Percentiles rank a stretch among this genome's conserved stretches.
phyloP scores from a whole-genome alignment of 2,329 filamentous ascomycete genomes.

The Pseudomassariella vexata region DNA sequence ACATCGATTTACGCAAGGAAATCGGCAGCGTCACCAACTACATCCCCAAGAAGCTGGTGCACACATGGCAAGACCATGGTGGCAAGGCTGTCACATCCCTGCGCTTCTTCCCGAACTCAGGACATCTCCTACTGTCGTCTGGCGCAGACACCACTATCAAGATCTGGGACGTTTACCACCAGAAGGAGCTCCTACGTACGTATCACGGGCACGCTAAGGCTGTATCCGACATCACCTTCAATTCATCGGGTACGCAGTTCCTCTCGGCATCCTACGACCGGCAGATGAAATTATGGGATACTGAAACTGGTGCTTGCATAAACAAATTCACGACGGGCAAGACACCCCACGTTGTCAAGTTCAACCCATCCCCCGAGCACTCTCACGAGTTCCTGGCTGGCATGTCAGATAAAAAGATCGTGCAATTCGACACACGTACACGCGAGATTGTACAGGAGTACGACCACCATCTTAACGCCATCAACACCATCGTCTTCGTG shows the following conservation, averaged over 20 bases:
- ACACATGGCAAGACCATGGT: constrained; percentile 79
- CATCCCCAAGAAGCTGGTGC: constrained; percentile 88
- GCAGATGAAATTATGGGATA: constrained; percentile 97
- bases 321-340: constrained; percentile 89
- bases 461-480: constrained; percentile 93
- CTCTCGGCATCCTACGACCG: constrained; percentile 89
- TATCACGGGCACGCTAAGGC: constrained; percentile 88
- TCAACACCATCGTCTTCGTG: constrained; percentile 96
- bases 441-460: constrained; percentile 88
- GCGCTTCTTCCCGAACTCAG: constrained; percentile 82
- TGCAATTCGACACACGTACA: constrained; percentile 88
- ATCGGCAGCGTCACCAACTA: constrained; percentile 77
- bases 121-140: constrained; percentile 84
- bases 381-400: constrained; percentile 90
- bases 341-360: constrained; percentile 89
- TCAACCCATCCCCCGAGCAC: constrained; percentile 75
- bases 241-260: constrained; percentile 75
- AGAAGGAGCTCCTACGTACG: constrained; percentile 81
- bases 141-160: constrained; percentile 87
- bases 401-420: constrained; percentile 98
- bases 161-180: constrained; percentile 91
- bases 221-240: constrained; percentile 86
- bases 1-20: constrained; percentile 79
- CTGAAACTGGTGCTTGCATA: constrained; percentile 85
- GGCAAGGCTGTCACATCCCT: constrained; percentile 81